Evolutionary conservation across 139 green algal species (phyloP).

Genomic region (Trebouxia sp.): DNA sequence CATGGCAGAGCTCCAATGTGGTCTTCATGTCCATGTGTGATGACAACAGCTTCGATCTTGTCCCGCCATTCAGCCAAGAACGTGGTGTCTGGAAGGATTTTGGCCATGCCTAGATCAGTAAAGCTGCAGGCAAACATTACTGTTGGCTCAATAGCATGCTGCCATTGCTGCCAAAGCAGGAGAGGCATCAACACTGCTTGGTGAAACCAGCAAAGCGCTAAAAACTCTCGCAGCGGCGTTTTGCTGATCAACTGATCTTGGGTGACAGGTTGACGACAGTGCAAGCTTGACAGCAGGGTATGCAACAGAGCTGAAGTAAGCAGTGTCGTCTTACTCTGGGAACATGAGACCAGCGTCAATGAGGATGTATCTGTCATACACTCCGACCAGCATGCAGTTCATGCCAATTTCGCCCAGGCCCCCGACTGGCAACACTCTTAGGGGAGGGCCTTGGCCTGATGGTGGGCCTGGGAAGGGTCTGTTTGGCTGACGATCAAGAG

Average conservation of each 20-base stretch:
- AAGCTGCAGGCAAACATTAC: conserved; percentile 69
- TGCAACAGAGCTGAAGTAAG: no score
- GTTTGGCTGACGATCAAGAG: conserved; percentile 40
- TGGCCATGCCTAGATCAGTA: conserved; percentile 95
- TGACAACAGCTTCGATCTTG: conserved; percentile 97
- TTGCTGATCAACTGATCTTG: no score
- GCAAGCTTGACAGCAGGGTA: no score
- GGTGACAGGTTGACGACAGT: no score
- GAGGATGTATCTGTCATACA: conserved; percentile 96
- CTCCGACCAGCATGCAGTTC: conserved; percentile 99
- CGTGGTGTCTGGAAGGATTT: conserved; percentile 95
- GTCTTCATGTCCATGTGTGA: conserved; percentile 98
- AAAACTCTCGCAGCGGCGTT: no score
- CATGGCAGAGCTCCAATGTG: conserved; percentile 97
- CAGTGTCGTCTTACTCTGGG: conserved; percentile 77
- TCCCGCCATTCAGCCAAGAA: conserved; percentile 95
- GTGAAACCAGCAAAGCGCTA: no score
- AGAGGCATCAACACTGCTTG: no score
- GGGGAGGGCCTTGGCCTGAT: conserved; percentile 68
- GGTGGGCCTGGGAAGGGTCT: conserved; percentile 34
- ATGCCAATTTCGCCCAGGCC: conserved; percentile 99
- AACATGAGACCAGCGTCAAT: conserved; percentile 99
- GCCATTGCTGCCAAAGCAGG: no score
- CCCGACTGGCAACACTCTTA: conserved; percentile 95
- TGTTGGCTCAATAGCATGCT: no score